Evolutionary conservation across 352 stramenopile species (phyloP), one percentile per base, ranked within the genome.

Genomic region (Pythium volutum): DNA sequence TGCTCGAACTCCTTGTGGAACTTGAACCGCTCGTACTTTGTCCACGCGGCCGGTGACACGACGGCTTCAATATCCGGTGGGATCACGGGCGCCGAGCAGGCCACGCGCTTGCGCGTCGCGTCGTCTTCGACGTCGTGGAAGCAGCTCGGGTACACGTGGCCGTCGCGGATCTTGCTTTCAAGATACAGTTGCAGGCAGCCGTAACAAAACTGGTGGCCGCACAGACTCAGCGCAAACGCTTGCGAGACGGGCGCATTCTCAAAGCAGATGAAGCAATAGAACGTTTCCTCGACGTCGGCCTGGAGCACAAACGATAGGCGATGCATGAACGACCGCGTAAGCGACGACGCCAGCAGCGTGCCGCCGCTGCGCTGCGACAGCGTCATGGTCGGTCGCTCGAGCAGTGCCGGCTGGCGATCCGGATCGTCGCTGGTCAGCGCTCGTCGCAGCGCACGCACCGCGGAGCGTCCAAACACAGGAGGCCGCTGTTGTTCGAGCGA

Each of bases 1-100:
- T 84, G 62, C 48, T 80, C 64, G 43, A 85, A 65, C 66, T 89
- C 76, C 64, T 86, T 86, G 71, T 92, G 89, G 65, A 97, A 96
- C 54, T 92, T 90, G 60, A 97, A 88, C 59, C 86, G 92, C 62
- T 76, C 63, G 60, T 94, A 96, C 74, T 93, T 94, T 25, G 69
- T 70, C 76, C 78, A 94, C 0, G 81, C 55, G 3, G 76, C 60
- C 1, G 76, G 53, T 1, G 74, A 77, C n/a, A 91, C 66, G 20
- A 83, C 54, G 10, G 63, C 55, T n/a, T 59, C 64, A 25, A 89
- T 81, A 31, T 89, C 83, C 14, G 73, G 62, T 15, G 70, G 51
- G 4, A 63, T 27, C 34, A 93, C 79, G 4, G 73, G 62, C 5
- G 55, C 63, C 12, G 71, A 67, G 39, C 81, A 88, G n/a, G 72